Conservation (phyloP, 371 early-diverging fungal genomes). For the Rhizopus delemar region DNA sequence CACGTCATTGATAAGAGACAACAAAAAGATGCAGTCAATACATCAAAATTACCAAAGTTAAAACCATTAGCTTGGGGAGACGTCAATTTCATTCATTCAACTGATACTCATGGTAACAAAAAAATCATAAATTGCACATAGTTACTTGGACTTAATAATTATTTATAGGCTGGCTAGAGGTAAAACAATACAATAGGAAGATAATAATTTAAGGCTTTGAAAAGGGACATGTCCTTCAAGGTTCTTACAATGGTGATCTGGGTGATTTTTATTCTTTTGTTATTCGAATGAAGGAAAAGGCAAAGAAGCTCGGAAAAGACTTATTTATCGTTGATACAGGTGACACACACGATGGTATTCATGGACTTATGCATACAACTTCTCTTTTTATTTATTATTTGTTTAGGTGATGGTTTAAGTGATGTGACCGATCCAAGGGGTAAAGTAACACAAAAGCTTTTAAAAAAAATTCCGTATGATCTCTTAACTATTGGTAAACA, state of each 20-base stretch:
- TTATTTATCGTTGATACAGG: constrained; percentile 63
- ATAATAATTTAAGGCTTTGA: too few species aligned
- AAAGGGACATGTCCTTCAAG: constrained; percentile 46
- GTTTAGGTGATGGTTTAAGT: constrained; percentile 48
- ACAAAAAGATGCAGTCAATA: constrained; percentile 15
- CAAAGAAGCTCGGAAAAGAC: constrained; percentile 44
- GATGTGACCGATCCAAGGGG: constrained; percentile 51
- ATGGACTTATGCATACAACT: background rate
- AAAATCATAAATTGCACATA: background rate
- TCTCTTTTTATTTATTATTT: background rate
- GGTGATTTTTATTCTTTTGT: constrained; percentile 61
- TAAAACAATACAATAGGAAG: too few species aligned
- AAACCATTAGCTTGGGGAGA: constrained; percentile 53
- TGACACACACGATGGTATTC: constrained; percentile 46
- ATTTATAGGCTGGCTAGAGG: constrained; percentile 5
- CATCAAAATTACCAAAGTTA: background rate
- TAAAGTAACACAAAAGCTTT: constrained; percentile 46
- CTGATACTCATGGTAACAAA: constrained; percentile 41
- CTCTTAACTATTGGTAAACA: constrained; percentile 23
- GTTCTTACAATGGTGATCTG: constrained; percentile 52
- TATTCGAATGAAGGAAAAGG: constrained; percentile 53
- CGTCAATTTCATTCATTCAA: constrained; percentile 54
- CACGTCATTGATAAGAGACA: constrained; percentile 8
- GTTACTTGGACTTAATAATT: background rate
- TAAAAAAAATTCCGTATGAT: constrained; percentile 50